A percentile compares a stretch with the other conserved stretches of the same genome.
Evolutionary conservation across 1,284 basidiomycete species (phyloP).

Genomic region (Cryptococcus sp.): DNA sequence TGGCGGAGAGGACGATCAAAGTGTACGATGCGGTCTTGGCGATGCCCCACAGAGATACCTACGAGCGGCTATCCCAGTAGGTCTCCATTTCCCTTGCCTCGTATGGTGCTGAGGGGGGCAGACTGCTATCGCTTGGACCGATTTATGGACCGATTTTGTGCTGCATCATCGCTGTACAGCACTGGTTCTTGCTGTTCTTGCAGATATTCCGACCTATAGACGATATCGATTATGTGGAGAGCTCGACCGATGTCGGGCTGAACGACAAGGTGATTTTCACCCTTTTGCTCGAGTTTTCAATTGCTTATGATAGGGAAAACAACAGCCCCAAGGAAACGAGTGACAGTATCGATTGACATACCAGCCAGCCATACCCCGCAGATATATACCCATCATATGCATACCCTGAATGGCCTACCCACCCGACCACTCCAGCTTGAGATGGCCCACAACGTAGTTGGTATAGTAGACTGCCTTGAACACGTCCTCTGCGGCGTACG

Average conservation of each 20-base stretch:
- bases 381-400: no score
- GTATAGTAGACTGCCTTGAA: slow-evolving; percentile 15
- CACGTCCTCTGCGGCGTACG: slow-evolving; percentile 15
- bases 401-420: no score
- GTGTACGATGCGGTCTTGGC: slow-evolving; percentile 71
- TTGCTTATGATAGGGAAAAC: no score
- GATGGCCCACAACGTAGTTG: slow-evolving; percentile 12
- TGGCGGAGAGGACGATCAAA: slow-evolving; percentile 70
- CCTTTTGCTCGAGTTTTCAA: no score
- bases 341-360: no score
- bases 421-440: slow-evolving; percentile 1
- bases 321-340: no score
- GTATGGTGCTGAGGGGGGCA: slow-evolving; percentile 14
- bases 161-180: slow-evolving; percentile 48
- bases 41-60: slow-evolving; percentile 58
- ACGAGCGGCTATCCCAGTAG: slow-evolving; percentile 66
- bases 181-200: slow-evolving; percentile 43
- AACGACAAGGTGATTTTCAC: no score
- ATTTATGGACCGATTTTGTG: slow-evolving; percentile 49
- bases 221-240: slow-evolving; percentile 39
- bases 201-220: slow-evolving; percentile 37
- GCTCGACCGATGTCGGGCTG: slow-evolving; percentile 20
- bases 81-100: slow-evolving; percentile 13
- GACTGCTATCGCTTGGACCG: slow-evolving; percentile 44
- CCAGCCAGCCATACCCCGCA: no score